These are phyloP conservation scores for Penicillium sp. DNA, from an alignment of 2,329 filamentous ascomycete species.

Conservation along the genomic window DNA sequence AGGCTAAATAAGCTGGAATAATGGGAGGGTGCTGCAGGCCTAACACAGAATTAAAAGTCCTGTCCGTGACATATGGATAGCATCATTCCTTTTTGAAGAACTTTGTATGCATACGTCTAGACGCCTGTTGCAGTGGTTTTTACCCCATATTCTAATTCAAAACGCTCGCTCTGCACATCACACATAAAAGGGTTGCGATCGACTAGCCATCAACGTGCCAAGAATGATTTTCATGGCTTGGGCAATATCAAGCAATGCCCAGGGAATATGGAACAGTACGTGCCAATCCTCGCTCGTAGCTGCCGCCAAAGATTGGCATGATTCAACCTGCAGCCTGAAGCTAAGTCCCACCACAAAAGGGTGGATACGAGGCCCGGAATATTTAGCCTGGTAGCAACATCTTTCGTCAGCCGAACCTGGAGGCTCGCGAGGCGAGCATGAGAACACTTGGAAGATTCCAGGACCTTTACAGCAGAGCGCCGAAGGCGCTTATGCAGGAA, in stretches of 20 bases:
- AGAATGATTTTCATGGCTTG: constrained; percentile 16
- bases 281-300: background rate
- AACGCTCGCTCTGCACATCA: constrained; percentile 8
- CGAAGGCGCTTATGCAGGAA: constrained; percentile 30
- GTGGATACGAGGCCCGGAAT: constrained; percentile 16
- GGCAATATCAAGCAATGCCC: constrained; percentile 26
- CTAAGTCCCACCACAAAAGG: constrained; percentile 9
- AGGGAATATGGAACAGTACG: constrained; percentile 7
- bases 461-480: constrained; percentile 19
- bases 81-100: background rate
- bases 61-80: background rate
- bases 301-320: background rate
- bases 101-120: background rate
- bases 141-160: constrained; percentile 7
- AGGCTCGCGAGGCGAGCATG: background rate
- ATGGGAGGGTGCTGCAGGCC: background rate
- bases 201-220: constrained; percentile 17
- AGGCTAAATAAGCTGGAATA: constrained; percentile 6
- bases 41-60: background rate
- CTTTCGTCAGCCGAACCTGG: background rate
- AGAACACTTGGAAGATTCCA: constrained; percentile 1
- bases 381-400: constrained; percentile 1
- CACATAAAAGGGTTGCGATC: constrained; percentile 10
- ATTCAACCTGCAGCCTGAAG: constrained; percentile 11
- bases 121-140: background rate